A percentile compares a stretch with the other conserved stretches of the same genome.
Conservation (phyloP, 106 monocot species). For the Dendrobium huoshanense region DNA sequence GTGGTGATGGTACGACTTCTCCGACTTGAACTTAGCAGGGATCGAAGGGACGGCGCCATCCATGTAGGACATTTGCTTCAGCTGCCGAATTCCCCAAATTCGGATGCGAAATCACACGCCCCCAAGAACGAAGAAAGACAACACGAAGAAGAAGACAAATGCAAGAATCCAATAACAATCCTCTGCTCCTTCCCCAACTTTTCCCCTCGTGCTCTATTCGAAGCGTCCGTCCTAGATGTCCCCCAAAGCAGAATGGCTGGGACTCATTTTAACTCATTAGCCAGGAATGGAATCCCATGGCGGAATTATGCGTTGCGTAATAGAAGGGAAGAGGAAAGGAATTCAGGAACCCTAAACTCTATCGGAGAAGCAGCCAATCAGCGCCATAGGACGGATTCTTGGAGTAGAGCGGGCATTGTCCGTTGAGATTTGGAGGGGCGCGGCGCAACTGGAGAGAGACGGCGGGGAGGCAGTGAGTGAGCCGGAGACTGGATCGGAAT, state of each 20-base stretch:
- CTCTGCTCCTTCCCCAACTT: neutral
- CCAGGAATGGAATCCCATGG: neutral
- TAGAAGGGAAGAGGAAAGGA: neutral
- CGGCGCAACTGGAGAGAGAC: neutral
- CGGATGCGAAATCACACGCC: neutral
- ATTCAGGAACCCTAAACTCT: neutral
- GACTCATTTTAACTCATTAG: neutral
- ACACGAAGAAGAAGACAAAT: neutral
- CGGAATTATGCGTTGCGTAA: neutral
- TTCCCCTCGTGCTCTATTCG: neutral
- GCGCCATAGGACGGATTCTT: neutral
- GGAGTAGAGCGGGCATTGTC: neutral
- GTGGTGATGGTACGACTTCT: slow-evolving; percentile 14
- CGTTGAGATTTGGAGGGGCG: neutral
- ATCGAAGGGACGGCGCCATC: slow-evolving; percentile 10
- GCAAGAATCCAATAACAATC: neutral
- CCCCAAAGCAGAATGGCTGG: neutral
- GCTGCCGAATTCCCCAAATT: neutral
- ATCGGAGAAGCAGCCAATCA: neutral
- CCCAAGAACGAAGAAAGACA: neutral
- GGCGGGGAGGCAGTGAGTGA: neutral
- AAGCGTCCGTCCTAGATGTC: neutral
- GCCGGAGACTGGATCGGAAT: neutral
- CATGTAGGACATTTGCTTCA: neutral
- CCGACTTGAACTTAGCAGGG: slow-evolving; percentile 21